Evolutionary conservation across 306 rosid genomes (phyloP), one percentile per base, ranked within the genome.

Genomic region (Adenanthera pavonina): DNA sequence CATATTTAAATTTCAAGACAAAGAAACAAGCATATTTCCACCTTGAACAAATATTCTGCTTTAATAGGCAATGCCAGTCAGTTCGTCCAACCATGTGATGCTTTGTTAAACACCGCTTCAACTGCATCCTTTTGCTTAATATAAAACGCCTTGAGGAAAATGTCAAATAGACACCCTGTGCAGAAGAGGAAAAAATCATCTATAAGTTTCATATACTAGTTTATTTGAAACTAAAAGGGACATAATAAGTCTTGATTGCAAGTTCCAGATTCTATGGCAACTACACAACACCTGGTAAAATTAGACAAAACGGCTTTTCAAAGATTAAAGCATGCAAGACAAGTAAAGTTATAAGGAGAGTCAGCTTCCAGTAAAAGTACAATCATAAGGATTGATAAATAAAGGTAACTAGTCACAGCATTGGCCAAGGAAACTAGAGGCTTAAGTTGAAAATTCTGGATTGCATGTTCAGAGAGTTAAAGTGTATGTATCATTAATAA

Each of bases 131-230:
- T 69, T 81, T 89, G 84, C 84, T 88, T 87, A 92, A 85, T 80
- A 90, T 76, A 38, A 83, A 82, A 30, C 84, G 74, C 70, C 89
- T 84, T 0, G 92, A 77, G 52, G 89, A 89, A 51, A 76, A 77
- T 34, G 86, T 85, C 61, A 78, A 88, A 87, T 82, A 87, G 61
- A 92, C 85, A 75, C 92, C 92, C 98, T 94, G 85, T 46, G 77
- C 78, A 68, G 41, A 68, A 81, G 3, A 33, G 41, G 69, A 46
- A 19, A 25, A 44, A 85, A 61, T 61, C n/a, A 33, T 56, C 67
- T 15, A 81, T 38, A 8, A 74, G 78, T 46, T 53, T 68, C 61
- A 81, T 34, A 78, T 46, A 36, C 34, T 36, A 44, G 20, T n/a
- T 19, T 53, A 80, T 43, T 82, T 76, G 54, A 75, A 57, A 66